These are phyloP conservation scores for Aspergillus latus DNA, from an alignment of 2,329 filamentous ascomycete genomes.

Conservation along the genomic window DNA sequence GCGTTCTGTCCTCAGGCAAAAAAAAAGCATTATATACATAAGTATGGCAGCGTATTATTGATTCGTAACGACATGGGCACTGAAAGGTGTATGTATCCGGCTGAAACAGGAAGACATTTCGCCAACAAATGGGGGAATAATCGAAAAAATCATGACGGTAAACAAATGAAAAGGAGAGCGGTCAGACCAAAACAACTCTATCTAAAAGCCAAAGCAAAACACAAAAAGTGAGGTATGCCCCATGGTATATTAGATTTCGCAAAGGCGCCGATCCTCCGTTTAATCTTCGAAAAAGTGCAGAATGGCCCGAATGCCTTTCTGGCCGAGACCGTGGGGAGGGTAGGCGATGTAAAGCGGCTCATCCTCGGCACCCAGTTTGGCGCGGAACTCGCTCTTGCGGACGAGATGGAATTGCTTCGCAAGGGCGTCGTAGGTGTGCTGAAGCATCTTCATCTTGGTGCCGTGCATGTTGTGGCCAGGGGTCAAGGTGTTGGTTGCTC, in stretches of 20 bases:
- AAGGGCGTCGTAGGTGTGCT: conserved; percentile 77
- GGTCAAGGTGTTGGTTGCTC: conserved; percentile 70
- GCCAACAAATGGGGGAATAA: conserved; percentile 2
- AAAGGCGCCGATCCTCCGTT: not conserved
- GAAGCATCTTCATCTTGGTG: conserved; percentile 75
- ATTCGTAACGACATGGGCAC: not conserved
- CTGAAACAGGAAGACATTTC: not conserved
- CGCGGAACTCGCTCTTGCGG: conserved; percentile 83
- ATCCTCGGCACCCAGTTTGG: conserved; percentile 82
- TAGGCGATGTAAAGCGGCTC: conserved; percentile 90
- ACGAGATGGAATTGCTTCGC: conserved; percentile 79
- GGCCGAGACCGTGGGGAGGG: conserved; percentile 78
- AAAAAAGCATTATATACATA: not conserved
- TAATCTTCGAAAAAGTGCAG: conserved; percentile 81
- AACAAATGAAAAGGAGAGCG: conserved; percentile 5
- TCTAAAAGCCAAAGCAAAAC: not conserved
- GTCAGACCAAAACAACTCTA: not conserved
- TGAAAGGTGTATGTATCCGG: not conserved
- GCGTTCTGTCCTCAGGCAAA: not conserved
- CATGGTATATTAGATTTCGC: conserved; percentile 1
- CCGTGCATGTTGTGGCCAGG: conserved; percentile 81
- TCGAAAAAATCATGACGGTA: conserved; percentile 1
- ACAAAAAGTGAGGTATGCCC: not conserved
- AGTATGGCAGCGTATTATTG: not conserved
- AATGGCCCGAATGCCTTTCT: conserved; percentile 79